Base-by-base conservation (phyloP, 495 filamentous ascomycete species). In the Hyphodiscus hymeniophilus region DNA sequence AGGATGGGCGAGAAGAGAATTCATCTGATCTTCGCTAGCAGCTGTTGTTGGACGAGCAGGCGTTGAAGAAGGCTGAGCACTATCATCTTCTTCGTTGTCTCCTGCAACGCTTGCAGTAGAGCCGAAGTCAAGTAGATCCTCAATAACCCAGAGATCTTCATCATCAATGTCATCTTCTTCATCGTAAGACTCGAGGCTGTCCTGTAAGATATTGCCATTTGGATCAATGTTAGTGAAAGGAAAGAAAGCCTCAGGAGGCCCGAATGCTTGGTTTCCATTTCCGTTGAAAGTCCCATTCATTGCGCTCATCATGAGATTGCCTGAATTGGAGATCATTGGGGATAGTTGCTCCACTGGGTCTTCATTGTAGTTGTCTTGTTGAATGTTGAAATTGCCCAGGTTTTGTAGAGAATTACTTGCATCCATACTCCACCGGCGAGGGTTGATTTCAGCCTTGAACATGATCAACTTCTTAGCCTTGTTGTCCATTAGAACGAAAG, bases 181-280 rank as follows among this genome's bases (percentile, higher is more conserved):
- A 32, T 82, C 73, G 20, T 42, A 61, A 39, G 26, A 56, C 15
- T 53, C 58, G 11, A 47, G 36, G 36, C 45, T 60, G 18, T 63
- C 58, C 26, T 60, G 56, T 15, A 51, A 36, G 21, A 77, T 68
- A 4, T 66, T 69, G 42, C 71, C 74, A 48, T 79, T 71, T 30
- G 75, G 67, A 34, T 68, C 66, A 44, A 85, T 77, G 16, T 72
- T 71, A n/a, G 70, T 69, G 34, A 81, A 77, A 2, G 83, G 79
- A 57, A 83, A 85, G 67, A 88, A 89, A 7, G 85, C 84, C 62
- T 88, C 84, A 11, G 77, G 75, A n/a, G 84, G 80, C 11, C 83
- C 81, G 52, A 86, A 72, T 7, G 79, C 74, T 58, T 84, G 78
- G 47, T 79, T 82, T 55, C 79, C 73, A 20, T 79, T 70, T 69